Base-by-base conservation (phyloP, 495 filamentous ascomycete species). In the Corynascus novoguineensis region DNA sequence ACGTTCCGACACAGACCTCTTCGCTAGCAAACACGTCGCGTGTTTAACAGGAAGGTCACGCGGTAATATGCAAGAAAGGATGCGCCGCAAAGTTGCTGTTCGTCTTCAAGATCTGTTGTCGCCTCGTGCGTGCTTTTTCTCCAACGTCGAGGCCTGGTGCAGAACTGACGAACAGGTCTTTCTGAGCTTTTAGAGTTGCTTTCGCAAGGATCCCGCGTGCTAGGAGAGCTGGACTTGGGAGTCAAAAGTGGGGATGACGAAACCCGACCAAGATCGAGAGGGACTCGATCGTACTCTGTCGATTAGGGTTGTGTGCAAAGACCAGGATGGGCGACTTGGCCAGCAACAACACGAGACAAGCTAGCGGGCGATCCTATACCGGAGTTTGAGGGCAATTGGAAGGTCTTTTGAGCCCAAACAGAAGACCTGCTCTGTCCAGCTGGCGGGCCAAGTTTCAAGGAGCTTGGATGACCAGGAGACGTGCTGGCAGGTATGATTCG, bases 181-280 rank as follows among this genome's bases (percentile, higher is more conserved):
- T 58, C 53, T 48, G 45, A 21, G 50, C 45, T 42, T 48, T 49
- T 34, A 41, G 52, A 52, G 44, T 35, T 55, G 59, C 41, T 41
- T 40, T 47, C 35, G 34, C 52, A 51, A 60, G 29, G 40, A 42
- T 31, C 42, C 38, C 42, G 44, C 35, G 25, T 21, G 48, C 28
- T 41, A 29, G n/a, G 46, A 55, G 57, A 50, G 53, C 54, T 58
- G 60, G 50, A 51, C 56, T 64, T 50, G 62, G 52, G 58, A 56
- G 53, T 58, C 56, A 55, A 60, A 59, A 64, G 66, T 64, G 66
- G 68, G 51, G 68, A 65, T 65, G 60, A 28, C 44, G 52, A 61
- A 58, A 51, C 46, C 52, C 53, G 52, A 38, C 53, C 35, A 65
- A 59, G 55, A 60, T 60, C 55, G 55, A 46, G 50, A 60, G 46